Base-by-base conservation (phyloP, 2,329 filamentous ascomycete species). In the Verticillium dahliae region DNA sequence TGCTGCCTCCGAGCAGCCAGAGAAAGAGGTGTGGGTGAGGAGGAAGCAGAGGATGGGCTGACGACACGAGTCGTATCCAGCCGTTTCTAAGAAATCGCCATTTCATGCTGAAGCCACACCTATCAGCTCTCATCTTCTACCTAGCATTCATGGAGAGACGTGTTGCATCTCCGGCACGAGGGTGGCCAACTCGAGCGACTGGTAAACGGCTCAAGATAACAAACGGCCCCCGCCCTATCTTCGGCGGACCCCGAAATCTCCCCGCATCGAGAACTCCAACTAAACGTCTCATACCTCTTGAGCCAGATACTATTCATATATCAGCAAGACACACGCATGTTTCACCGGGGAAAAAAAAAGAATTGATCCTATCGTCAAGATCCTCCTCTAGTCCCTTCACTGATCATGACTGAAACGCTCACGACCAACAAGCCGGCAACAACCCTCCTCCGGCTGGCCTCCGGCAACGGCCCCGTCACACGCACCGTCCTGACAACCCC, bases 1-100 rank as follows among this genome's bases (percentile, higher is more conserved):
- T n/a, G 33, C 15, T 0, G 45, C 13, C 4, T 55, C 37, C 4
- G 59, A 62, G 2, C 11, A 1, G 0, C 1, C 3, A 0, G 72
- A 74, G 0, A 70, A 71, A 38, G 76, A 78, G 35, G 75, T 80
- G 0, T 80, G 78, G 78, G 76, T 80, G 3, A 72, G 78, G 57
- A 73, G 75, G 61, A 80, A 76, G 66, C 77, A 73, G 52, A 70
- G 74, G 18, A 76, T 78, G 27, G 73, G 71, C 2, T 65, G 58
- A 71, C 62, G 31, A 70, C 22, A 41, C 27, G 27, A 31, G 3
- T 15, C 6, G 6, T 14, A 1, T n/a, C 39, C 39, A 41, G 4
- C 27, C 27, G 27, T 31, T 31, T 4, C 27, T 31, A 31, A 31
- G 5, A 31, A 31, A 31, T 31, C 3, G 27, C 27, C 27, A 31